Conservation (phyloP, 306 rosid species). For the Mimosa bimucronata region DNA sequence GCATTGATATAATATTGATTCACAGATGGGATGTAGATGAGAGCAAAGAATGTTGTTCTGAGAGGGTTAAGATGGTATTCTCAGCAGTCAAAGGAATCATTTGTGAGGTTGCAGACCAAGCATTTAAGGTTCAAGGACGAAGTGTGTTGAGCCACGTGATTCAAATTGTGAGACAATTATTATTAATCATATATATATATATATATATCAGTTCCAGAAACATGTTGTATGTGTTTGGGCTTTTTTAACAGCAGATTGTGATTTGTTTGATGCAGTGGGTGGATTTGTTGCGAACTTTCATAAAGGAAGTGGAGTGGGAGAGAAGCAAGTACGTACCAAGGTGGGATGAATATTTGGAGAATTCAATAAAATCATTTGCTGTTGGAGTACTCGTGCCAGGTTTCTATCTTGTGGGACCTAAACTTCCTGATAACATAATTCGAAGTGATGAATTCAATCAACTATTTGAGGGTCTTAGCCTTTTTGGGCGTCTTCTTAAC, state of each 20-base stretch:
- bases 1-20: not conserved
- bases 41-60: not conserved
- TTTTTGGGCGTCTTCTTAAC: not conserved
- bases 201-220: no score
- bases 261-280: conserved; percentile 48
- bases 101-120: not conserved
- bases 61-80: not conserved
- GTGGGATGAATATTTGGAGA: conserved; percentile 50
- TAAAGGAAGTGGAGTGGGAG: conserved; percentile 57
- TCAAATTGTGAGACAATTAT: not conserved
- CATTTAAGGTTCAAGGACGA: not conserved
- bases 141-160: not conserved
- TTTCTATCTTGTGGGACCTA: not conserved
- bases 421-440: conserved; percentile 40
- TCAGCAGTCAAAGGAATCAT: not conserved
- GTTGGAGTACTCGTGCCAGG: not conserved
- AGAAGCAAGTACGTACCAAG: conserved; percentile 48
- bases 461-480: not conserved
- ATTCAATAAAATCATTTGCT: conserved; percentile 44
- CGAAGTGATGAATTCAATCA: not conserved
- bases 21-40: not conserved
- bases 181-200: no score
- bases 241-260: no score
- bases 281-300: conserved; percentile 44
- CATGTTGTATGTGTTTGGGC: no score